phyloP scores from a whole-genome alignment of 75 land plant genomes.

The Azolla pinnata region DNA sequence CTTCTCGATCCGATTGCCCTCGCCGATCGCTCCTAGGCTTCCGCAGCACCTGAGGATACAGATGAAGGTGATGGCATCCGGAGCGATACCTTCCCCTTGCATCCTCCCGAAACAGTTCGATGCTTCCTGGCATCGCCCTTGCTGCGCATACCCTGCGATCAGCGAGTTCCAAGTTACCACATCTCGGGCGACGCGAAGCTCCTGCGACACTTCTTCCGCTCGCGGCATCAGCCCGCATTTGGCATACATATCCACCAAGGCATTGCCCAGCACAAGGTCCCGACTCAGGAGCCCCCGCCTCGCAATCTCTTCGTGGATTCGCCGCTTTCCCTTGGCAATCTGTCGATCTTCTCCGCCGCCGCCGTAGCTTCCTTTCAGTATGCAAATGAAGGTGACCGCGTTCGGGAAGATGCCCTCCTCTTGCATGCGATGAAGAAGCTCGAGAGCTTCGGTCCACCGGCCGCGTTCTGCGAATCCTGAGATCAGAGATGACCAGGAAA shows the following conservation, averaged over 20 bases:
- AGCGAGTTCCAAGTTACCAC: neutral
- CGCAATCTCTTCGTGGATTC: slow-evolving; percentile 33
- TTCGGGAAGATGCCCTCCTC: slow-evolving; percentile 38
- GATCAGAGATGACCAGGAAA: slow-evolving; percentile 54
- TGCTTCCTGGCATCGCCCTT: neutral
- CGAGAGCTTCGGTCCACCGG: slow-evolving; percentile 31
- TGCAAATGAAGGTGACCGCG: slow-evolving; percentile 48
- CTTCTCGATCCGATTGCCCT: neutral
- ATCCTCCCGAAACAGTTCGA: slow-evolving; percentile 5
- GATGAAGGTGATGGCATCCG: slow-evolving; percentile 9
- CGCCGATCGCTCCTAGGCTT: slow-evolving; percentile 31
- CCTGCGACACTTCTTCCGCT: slow-evolving; percentile 36
- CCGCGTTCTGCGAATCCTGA: slow-evolving; percentile 41
- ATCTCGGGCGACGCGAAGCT: neutral
- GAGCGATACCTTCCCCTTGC: slow-evolving; percentile 11
- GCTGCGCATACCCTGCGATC: neutral
- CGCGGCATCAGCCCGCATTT: slow-evolving; percentile 42
- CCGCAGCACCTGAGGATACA: neutral
- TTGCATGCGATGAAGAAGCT: slow-evolving; percentile 47
- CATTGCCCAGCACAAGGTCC: slow-evolving; percentile 50
- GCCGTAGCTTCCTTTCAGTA: slow-evolving; percentile 33
- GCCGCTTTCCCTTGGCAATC: slow-evolving; percentile 24
- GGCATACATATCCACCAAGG: slow-evolving; percentile 52
- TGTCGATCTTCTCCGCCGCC: slow-evolving; percentile 33
- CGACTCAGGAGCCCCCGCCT: slow-evolving; percentile 37